These are phyloP conservation scores for Seiridium cupressi DNA, from an alignment of 2,329 filamentous ascomycete genomes.

Conservation along the genomic window DNA sequence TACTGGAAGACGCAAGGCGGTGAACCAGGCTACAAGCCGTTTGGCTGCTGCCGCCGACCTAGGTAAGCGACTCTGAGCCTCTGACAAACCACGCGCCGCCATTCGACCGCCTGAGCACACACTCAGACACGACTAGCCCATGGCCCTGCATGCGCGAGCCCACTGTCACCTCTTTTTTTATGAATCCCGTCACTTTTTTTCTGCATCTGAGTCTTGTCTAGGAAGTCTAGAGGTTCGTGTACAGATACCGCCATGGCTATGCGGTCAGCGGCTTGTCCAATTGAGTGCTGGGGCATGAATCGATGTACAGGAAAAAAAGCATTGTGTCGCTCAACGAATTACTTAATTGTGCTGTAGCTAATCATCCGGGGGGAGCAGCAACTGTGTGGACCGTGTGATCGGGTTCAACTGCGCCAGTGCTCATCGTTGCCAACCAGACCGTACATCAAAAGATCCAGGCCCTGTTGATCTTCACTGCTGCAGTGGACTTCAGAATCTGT, in stretches of 20 bases:
- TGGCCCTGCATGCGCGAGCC: not conserved
- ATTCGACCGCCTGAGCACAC: slow-evolving; percentile 16
- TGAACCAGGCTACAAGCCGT: slow-evolving; percentile 34
- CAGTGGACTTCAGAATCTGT: not conserved
- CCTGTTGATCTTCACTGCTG: slow-evolving; percentile 6
- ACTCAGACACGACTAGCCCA: not conserved
- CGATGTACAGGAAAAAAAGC: not conserved
- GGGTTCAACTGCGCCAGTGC: not conserved
- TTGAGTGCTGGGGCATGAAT: not conserved
- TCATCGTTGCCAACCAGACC: not conserved
- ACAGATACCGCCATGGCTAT: not conserved
- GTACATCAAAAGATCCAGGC: slow-evolving; percentile 6
- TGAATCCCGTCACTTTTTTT: not conserved
- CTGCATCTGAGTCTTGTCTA: not conserved
- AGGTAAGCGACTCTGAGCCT: slow-evolving; percentile 19
- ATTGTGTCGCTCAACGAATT: not conserved
- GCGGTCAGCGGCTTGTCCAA: not conserved
- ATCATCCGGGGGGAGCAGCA: not conserved
- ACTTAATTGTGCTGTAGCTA: not conserved
- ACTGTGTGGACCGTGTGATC: not conserved
- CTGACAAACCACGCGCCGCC: slow-evolving; percentile 21
- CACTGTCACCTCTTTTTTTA: slow-evolving; percentile 1
- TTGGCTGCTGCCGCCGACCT: slow-evolving; percentile 23
- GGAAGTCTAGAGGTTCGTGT: too few relatives aligned
- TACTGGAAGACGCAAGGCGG: slow-evolving; percentile 29